These are phyloP conservation scores for Zygosaccharomyces pseudorouxii DNA, from an alignment of 805 yeast genomes.

Conservation along the genomic window DNA sequence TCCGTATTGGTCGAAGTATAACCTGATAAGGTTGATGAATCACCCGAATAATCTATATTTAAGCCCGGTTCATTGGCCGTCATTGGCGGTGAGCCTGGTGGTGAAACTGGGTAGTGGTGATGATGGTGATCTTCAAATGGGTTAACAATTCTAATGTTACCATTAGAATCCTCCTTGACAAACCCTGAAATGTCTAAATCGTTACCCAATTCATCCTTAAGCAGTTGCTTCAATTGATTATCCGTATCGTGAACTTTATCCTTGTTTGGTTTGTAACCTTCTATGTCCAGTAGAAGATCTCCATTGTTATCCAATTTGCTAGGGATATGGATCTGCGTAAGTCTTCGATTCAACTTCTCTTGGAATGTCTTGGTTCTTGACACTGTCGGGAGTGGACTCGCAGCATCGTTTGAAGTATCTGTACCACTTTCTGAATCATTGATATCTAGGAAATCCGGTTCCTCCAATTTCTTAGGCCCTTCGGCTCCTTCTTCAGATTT, in stretches of 20 bases:
- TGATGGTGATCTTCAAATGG: constrained; percentile 25
- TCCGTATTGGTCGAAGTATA: constrained; percentile 14
- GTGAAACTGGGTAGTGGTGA: constrained; percentile 11
- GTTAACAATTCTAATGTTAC: constrained; percentile 56
- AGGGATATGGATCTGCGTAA: constrained; percentile 74
- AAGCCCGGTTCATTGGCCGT: constrained; percentile 17
- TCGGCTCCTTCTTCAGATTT: constrained; percentile 28
- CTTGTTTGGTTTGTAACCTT: constrained; percentile 88
- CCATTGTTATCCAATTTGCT: constrained; percentile 85
- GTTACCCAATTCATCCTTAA: constrained; percentile 69
- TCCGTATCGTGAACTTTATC: constrained; percentile 74
- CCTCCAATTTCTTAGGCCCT: constrained; percentile 20
- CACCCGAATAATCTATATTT: constrained; percentile 10
- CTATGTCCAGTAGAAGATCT: constrained; percentile 85
- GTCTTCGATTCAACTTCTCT: constrained; percentile 53
- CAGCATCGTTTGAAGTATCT: constrained; percentile 1
- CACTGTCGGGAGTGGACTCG: constrained; percentile 1
- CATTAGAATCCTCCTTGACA: constrained; percentile 57
- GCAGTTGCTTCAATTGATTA: constrained; percentile 62
- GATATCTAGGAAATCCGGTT: constrained; percentile 35
- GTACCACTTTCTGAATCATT: constrained; percentile 12
- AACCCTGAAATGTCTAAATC: constrained; percentile 44
- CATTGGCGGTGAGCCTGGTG: constrained; percentile 24
- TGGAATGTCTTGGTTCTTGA: constrained; percentile 20
- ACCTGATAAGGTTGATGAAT: constrained; percentile 10